These are phyloP conservation scores for Saprolegnia parasitica DNA, from an alignment of 352 stramenopile species.

Conservation along the genomic window DNA sequence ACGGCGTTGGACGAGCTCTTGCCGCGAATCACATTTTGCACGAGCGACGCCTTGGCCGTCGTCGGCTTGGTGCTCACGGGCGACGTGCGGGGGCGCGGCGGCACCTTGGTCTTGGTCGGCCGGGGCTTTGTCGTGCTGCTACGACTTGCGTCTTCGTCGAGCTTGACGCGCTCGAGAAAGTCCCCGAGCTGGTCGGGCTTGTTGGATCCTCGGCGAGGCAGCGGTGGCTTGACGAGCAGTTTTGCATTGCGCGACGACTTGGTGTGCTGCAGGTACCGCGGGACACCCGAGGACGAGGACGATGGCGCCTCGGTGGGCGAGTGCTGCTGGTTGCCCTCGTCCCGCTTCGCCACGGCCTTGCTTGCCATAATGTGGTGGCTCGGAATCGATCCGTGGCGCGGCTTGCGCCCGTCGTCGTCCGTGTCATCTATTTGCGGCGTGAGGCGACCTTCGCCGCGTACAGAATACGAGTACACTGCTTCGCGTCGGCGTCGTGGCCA, in stretches of 20 bases:
- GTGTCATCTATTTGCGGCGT: neutral
- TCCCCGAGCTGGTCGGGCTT: neutral
- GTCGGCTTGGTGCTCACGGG: neutral
- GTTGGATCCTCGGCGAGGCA: neutral
- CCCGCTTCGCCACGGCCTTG: conserved; percentile 30
- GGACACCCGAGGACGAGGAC: conserved; percentile 14
- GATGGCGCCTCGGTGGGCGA: conserved; percentile 36
- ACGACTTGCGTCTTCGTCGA: neutral
- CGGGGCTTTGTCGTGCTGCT: neutral
- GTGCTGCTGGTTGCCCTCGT: conserved; percentile 32
- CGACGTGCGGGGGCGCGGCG: neutral
- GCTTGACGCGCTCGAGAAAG: neutral
- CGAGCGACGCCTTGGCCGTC: neutral
- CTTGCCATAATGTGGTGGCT: conserved; percentile 26
- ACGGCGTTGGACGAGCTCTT: conserved; percentile 1
- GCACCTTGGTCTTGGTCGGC: neutral
- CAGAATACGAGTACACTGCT: neutral
- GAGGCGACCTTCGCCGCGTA: neutral
- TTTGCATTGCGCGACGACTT: conserved; percentile 52
- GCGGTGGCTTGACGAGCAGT: conserved; percentile 28
- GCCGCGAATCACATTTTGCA: conserved; percentile 11
- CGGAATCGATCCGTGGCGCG: conserved; percentile 22
- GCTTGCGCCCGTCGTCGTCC: neutral
- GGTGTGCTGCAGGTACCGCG: conserved; percentile 49
- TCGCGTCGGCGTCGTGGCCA: conserved; percentile 23